Percentiles rank a stretch among this genome's conserved stretches.
Conservation (phyloP, 2,329 filamentous ascomycete genomes). For the Penicillium sp. region DNA sequence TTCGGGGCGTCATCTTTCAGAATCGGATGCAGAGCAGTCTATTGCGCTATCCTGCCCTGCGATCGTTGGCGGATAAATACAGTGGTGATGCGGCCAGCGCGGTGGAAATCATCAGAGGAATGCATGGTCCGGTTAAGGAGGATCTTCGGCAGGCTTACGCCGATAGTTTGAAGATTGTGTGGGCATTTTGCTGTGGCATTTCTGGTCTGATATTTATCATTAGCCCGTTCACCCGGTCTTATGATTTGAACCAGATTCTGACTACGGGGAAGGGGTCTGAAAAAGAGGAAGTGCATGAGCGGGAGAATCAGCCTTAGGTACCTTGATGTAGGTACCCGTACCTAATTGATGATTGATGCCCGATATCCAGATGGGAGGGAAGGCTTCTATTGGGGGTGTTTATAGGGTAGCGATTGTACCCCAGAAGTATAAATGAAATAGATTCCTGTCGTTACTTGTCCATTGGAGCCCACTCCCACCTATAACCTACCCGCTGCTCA, state of each 20-base stretch:
- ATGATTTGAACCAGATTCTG: constrained; percentile 20
- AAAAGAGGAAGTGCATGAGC: not conserved
- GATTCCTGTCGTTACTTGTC: too few species aligned
- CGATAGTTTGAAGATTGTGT: constrained; percentile 55
- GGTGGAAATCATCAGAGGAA: constrained; percentile 56
- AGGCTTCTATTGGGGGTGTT: too few species aligned
- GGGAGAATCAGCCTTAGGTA: too few species aligned
- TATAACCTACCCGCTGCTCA: too few species aligned
- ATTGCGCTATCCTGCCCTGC: constrained; percentile 48
- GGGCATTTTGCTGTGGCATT: constrained; percentile 56
- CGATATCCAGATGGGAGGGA: too few species aligned
- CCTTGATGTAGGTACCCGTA: too few species aligned
- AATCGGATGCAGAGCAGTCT: constrained; percentile 52
- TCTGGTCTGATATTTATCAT: constrained; percentile 51
- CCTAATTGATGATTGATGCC: too few species aligned
- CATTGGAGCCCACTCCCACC: too few species aligned
- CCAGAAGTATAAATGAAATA: too few species aligned
- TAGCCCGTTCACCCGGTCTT: constrained; percentile 54
- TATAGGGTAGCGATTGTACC: too few species aligned
- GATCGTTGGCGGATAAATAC: constrained; percentile 48
- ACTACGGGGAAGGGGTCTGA: not conserved
- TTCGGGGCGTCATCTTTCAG: constrained; percentile 68
- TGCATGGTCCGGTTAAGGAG: constrained; percentile 43
- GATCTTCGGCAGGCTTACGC: constrained; percentile 53
- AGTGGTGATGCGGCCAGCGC: constrained; percentile 59